Evolutionary conservation across 345 rosid species (phyloP).

Genomic region (Eutrema japonicum): DNA sequence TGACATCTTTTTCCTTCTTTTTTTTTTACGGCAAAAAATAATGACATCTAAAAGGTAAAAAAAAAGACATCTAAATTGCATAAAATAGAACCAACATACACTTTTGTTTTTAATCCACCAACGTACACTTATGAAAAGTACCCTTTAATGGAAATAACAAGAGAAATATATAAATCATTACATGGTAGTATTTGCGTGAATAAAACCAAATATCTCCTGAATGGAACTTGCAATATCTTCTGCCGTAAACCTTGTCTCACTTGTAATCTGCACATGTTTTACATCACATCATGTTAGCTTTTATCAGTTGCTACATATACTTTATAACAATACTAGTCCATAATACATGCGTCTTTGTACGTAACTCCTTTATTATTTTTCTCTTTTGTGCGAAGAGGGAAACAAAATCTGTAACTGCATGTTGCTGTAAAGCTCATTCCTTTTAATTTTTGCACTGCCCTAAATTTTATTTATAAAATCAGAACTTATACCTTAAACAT

Average conservation of each 20-base stretch:
- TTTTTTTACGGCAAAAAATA: neutral
- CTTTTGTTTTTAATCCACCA: slow-evolving; percentile 2
- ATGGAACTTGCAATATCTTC: slow-evolving; percentile 90
- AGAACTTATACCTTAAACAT: neutral
- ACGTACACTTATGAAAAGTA: slow-evolving; percentile 23
- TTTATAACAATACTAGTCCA: slow-evolving; percentile 22
- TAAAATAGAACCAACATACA: slow-evolving; percentile 32
- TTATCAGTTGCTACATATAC: neutral
- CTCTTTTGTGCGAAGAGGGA: neutral
- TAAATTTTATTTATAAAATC: slow-evolving; percentile 3
- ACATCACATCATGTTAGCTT: slow-evolving; percentile 21
- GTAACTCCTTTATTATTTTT: slow-evolving; percentile 10
- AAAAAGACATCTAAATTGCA: slow-evolving; percentile 21
- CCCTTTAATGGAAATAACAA: slow-evolving; percentile 12
- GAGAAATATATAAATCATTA: slow-evolving; percentile 40
- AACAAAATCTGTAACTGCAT: slow-evolving; percentile 1
- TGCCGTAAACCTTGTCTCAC: slow-evolving; percentile 73
- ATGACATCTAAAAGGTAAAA: slow-evolving; percentile 19
- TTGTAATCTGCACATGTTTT: slow-evolving; percentile 57
- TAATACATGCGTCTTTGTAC: neutral
- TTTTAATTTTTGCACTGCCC: neutral
- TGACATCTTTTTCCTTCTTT: neutral
- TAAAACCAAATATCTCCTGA: slow-evolving; percentile 85
- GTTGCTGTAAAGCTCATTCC: neutral
- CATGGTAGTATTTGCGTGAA: slow-evolving; percentile 77